Evolutionary conservation across 371 early-diverging fungal species (phyloP).

Genomic region (Coemansia sp.): DNA sequence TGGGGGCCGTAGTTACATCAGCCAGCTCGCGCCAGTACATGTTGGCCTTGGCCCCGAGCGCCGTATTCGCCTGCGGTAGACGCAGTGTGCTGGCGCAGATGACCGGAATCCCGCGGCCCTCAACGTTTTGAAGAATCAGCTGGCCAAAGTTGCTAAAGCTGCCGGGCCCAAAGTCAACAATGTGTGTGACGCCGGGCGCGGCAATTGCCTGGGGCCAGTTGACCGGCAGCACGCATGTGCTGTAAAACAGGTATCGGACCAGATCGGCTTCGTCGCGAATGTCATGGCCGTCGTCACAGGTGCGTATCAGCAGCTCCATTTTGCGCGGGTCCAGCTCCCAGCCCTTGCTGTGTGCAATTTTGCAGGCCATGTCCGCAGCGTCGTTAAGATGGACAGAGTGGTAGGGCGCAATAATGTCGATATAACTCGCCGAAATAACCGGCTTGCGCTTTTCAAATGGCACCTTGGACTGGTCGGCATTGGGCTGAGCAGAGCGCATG

Average conservation of each 20-base stretch:
- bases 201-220: slow-evolving; percentile 82
- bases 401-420: slow-evolving; percentile 83
- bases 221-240: slow-evolving; percentile 75
- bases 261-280: slow-evolving; percentile 22
- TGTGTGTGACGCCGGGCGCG: slow-evolving; percentile 69
- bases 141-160: slow-evolving; percentile 70
- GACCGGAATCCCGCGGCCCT: slow-evolving; percentile 88
- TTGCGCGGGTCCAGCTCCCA: slow-evolving; percentile 56
- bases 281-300: slow-evolving; percentile 65
- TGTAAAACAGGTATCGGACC: slow-evolving; percentile 64
- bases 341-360: slow-evolving; percentile 2
- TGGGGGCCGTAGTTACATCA: slow-evolving; percentile 73
- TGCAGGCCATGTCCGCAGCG: slow-evolving; percentile 55
- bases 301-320: slow-evolving; percentile 71
- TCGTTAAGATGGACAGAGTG: slow-evolving; percentile 64
- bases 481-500: slow-evolving; percentile 55
- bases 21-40: slow-evolving; percentile 71
- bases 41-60: slow-evolving; percentile 74
- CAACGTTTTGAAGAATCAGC: slow-evolving; percentile 84
- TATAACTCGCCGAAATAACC: slow-evolving; percentile 74
- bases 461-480: slow-evolving; percentile 74
- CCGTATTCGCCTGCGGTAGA: slow-evolving; percentile 53
- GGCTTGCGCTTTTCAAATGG: slow-evolving; percentile 77
- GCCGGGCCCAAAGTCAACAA: slow-evolving; percentile 92
- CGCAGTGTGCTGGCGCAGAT: slow-evolving; percentile 69